Percentiles rank a stretch among this genome's conserved stretches.
These are phyloP conservation scores for Bremia lactucae DNA, from an alignment of 352 stramenopile genomes.

Conservation along the genomic window DNA sequence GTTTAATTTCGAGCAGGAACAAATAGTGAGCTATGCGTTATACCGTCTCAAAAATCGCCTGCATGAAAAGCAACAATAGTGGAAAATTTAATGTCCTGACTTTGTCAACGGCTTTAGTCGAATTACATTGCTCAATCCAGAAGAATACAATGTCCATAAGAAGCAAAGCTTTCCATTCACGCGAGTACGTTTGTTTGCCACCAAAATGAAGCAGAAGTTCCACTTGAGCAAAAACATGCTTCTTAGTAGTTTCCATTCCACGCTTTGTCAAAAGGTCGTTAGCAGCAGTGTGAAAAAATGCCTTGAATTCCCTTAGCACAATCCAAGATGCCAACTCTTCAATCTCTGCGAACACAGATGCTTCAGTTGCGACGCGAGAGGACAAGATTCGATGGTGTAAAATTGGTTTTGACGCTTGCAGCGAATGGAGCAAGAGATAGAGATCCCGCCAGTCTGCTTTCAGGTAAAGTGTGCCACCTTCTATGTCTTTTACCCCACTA, in stretches of 20 bases:
- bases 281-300: slow-evolving; percentile 3
- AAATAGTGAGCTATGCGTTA: neutral
- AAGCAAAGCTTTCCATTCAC: slow-evolving; percentile 66
- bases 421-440: slow-evolving; percentile 54
- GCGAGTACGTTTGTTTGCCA: slow-evolving; percentile 53
- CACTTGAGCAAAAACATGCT: slow-evolving; percentile 24
- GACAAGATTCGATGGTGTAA: slow-evolving; percentile 56
- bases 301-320: slow-evolving; percentile 14
- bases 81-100: slow-evolving; percentile 6
- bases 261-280: neutral
- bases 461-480: slow-evolving; percentile 3
- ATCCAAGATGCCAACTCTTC: slow-evolving; percentile 34
- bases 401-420: slow-evolving; percentile 71
- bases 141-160: slow-evolving; percentile 62
- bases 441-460: slow-evolving; percentile 45
- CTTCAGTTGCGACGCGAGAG: slow-evolving; percentile 39
- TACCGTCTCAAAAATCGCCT: slow-evolving; percentile 35
- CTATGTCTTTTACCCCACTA: neutral
- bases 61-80: slow-evolving; percentile 16
- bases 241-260: slow-evolving; percentile 15
- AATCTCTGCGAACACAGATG: slow-evolving; percentile 31
- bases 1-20: neutral
- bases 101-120: neutral
- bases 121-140: slow-evolving; percentile 33
- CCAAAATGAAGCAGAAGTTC: slow-evolving; percentile 44